Percentiles rank a stretch among this genome's conserved stretches.
Evolutionary conservation across 2,329 filamentous ascomycete species (phyloP).

Genomic region (Pseudogymnoascus sp.): DNA sequence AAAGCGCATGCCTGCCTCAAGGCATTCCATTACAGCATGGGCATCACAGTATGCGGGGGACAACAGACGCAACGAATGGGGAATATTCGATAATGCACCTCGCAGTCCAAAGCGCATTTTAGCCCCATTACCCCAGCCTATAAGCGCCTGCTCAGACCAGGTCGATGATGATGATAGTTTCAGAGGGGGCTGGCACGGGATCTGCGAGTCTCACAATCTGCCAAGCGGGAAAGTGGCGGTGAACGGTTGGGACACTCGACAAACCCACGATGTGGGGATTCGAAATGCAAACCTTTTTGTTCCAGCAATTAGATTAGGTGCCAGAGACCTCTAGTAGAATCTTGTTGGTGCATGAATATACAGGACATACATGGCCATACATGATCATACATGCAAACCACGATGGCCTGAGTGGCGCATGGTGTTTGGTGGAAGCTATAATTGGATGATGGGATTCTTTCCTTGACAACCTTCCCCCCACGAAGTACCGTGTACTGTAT

Average conservation of each 20-base stretch:
- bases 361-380: not conserved
- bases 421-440: not conserved
- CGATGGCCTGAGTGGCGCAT: not conserved
- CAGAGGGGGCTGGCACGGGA: slow-evolving; percentile 1
- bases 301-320: not conserved
- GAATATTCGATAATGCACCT: not conserved
- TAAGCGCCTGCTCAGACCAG: not conserved
- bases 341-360: not conserved
- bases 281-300: not conserved
- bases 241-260: not conserved
- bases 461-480: too few relatives aligned
- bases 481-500: not conserved
- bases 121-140: not conserved
- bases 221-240: not conserved
- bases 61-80: not conserved
- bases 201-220: not conserved
- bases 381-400: not conserved
- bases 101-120: not conserved
- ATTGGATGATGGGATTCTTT: slow-evolving; percentile 7
- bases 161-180: not conserved
- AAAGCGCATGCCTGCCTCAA: not conserved
- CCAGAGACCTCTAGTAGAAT: not conserved
- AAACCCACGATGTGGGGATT: not conserved
- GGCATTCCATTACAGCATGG: not conserved
- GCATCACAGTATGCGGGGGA: not conserved